Percentiles rank a stretch among this genome's conserved stretches.
Evolutionary conservation across 495 filamentous ascomycete genomes (phyloP).

Genomic region (Penicillium pancosmium): DNA sequence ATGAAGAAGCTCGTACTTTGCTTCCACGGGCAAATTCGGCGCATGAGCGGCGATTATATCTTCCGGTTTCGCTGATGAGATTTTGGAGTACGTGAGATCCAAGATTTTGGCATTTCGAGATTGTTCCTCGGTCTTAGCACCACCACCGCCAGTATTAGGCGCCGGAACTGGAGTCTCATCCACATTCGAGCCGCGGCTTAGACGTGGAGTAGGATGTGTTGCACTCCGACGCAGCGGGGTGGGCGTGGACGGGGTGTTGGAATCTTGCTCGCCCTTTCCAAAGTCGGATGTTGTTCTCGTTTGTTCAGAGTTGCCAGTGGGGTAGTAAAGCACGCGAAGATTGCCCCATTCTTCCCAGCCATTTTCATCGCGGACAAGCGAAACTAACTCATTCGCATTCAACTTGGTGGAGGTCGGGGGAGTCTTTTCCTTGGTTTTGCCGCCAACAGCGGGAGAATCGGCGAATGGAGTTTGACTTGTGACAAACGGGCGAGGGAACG

Average conservation of each 20-base stretch:
- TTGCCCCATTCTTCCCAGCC: slow-evolving; percentile 71
- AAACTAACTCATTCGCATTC: slow-evolving; percentile 75
- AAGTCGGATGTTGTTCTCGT: slow-evolving; percentile 30
- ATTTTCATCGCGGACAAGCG: slow-evolving; percentile 60
- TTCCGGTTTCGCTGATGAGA: slow-evolving; percentile 64
- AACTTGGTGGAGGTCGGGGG: slow-evolving; percentile 39
- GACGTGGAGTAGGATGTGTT: slow-evolving; percentile 57
- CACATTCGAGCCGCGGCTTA: slow-evolving; percentile 45
- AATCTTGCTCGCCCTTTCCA: slow-evolving; percentile 28
- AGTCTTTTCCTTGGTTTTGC: slow-evolving; percentile 76
- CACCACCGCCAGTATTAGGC: slow-evolving; percentile 25
- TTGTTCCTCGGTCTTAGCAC: slow-evolving; percentile 36
- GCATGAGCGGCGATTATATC: slow-evolving; percentile 67
- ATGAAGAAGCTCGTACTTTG: slow-evolving; percentile 84
- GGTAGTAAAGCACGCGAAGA: slow-evolving; percentile 68
- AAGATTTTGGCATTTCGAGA: slow-evolving; percentile 60
- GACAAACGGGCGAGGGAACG: slow-evolving; percentile 71
- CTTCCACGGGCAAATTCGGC: slow-evolving; percentile 67
- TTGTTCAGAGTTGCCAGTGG: slow-evolving; percentile 37
- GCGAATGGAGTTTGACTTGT: slow-evolving; percentile 41
- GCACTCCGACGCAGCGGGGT: slow-evolving; percentile 53
- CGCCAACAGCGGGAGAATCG: slow-evolving; percentile 49
- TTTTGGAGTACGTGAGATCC: slow-evolving; percentile 67
- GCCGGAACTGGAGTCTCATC: slow-evolving; percentile 56
- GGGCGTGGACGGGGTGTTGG: slow-evolving; percentile 48